Percentiles rank a stretch among this genome's conserved stretches.
Evolutionary conservation across 2,329 filamentous ascomycete species (phyloP).

Genomic region (Talaromyces sp.): DNA sequence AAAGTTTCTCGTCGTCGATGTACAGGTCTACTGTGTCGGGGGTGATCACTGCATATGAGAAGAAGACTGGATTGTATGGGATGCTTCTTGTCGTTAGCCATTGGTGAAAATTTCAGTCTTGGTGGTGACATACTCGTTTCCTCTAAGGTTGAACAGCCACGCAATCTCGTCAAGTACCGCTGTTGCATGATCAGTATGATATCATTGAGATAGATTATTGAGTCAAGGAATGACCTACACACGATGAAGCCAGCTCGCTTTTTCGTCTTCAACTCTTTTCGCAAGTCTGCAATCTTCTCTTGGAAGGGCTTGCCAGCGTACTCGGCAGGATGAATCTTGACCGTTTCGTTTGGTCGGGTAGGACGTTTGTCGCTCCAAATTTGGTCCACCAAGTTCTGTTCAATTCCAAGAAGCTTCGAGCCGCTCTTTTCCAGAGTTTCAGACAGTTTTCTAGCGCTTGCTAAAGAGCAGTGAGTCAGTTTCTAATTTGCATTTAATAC

Average conservation of each 20-base stretch:
- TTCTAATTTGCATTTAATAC: neutral
- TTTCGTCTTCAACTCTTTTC: conserved; percentile 89
- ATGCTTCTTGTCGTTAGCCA: conserved; percentile 54
- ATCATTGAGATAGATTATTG: neutral
- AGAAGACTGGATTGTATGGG: conserved; percentile 97
- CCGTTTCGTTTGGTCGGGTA: conserved; percentile 68
- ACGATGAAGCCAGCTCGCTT: conserved; percentile 83
- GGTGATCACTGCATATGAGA: conserved; percentile 90
- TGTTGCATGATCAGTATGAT: conserved; percentile 21
- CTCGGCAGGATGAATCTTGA: conserved; percentile 67
- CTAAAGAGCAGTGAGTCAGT: conserved; percentile 28
- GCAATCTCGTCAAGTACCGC: conserved; percentile 93
- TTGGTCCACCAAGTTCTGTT: conserved; percentile 81
- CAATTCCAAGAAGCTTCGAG: conserved; percentile 68
- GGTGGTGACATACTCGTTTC: conserved; percentile 62
- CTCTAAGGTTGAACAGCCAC: conserved; percentile 97
- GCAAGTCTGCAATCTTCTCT: conserved; percentile 77
- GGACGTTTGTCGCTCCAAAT: conserved; percentile 81
- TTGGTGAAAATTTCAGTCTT: neutral
- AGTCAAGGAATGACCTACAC: conserved; percentile 43
- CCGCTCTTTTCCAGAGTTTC: conserved; percentile 87
- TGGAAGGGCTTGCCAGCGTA: conserved; percentile 79
- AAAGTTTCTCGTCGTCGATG: conserved; percentile 75
- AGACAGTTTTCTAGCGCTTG: conserved; percentile 69
- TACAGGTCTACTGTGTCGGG: conserved; percentile 74